Conservation (phyloP, 2,329 filamentous ascomycete species). For the Talaromyces sp. region DNA sequence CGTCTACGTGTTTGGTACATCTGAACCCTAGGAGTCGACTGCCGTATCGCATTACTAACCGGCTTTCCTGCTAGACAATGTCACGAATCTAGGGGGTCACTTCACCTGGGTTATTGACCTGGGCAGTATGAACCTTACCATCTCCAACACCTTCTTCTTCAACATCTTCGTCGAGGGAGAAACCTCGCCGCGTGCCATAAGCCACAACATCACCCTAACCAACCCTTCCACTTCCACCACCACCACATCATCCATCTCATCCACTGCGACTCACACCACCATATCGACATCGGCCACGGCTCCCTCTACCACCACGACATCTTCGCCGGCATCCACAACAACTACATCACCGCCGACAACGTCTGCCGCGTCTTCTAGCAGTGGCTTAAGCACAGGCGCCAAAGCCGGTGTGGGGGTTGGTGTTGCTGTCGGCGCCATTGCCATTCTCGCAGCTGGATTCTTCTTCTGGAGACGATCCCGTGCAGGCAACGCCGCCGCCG, state of each 20-base stretch:
- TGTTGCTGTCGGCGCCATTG: conserved; percentile 3
- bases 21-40: neutral
- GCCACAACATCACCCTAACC: conserved; percentile 6
- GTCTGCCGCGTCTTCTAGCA: neutral
- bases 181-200: conserved; percentile 2
- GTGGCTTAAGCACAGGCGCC: conserved; percentile 4
- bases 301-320: neutral
- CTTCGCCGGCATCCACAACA: neutral
- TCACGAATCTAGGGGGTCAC: conserved; percentile 8
- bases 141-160: conserved; percentile 7
- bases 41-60: neutral
- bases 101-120: conserved; percentile 8
- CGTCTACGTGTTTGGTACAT: conserved; percentile 6
- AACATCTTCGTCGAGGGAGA: conserved; percentile 8
- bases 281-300: neutral
- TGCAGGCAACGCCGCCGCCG: neutral
- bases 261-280: neutral
- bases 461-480: conserved; percentile 3
- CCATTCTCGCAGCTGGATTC: conserved; percentile 1
- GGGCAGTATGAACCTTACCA: conserved; percentile 8
- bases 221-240: conserved; percentile 1
- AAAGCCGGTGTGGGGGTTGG: conserved; percentile 8
- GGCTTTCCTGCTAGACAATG: conserved; percentile 1
- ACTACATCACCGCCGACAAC: neutral
- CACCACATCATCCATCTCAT: neutral